Evolutionary conservation across 2,329 filamentous ascomycete species (phyloP).

Genomic region (Uncinocarpus reesii): DNA sequence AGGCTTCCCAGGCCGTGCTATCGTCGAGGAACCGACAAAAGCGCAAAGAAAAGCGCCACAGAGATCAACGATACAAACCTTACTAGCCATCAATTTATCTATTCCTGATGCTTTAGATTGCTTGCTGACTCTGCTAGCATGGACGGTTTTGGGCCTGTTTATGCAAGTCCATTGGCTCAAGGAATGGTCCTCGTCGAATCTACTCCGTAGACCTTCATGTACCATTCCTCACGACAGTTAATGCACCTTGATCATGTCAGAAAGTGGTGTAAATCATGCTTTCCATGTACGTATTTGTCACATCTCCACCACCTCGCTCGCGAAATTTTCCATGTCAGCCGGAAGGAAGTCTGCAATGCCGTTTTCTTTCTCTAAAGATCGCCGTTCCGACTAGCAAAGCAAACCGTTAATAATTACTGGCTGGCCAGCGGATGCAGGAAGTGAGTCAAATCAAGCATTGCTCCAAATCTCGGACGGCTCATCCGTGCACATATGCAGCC

Average conservation of each 20-base stretch:
- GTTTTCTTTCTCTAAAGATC: background rate
- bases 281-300: background rate
- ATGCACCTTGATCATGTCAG: background rate
- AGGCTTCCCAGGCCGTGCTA: constrained; percentile 17
- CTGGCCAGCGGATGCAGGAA: background rate
- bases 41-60: constrained; percentile 24
- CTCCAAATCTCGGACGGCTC: constrained; percentile 1
- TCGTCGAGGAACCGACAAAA: constrained; percentile 16
- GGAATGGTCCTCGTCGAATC: background rate
- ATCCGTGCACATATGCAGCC: constrained; percentile 6
- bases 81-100: constrained; percentile 21
- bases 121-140: background rate
- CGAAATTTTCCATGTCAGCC: constrained; percentile 1
- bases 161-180: too few species aligned
- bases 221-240: background rate
- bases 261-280: background rate
- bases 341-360: background rate
- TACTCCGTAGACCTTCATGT: background rate
- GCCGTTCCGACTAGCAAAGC: background rate
- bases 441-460: constrained; percentile 8
- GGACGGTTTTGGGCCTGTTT: background rate
- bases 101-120: background rate
- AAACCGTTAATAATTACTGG: background rate
- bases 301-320: background rate
- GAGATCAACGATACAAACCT: constrained; percentile 32